Evolutionary conservation across 2,329 filamentous ascomycete species (phyloP), one percentile per base, ranked within the genome.

Genomic region (Cladosporium halotolerans): DNA sequence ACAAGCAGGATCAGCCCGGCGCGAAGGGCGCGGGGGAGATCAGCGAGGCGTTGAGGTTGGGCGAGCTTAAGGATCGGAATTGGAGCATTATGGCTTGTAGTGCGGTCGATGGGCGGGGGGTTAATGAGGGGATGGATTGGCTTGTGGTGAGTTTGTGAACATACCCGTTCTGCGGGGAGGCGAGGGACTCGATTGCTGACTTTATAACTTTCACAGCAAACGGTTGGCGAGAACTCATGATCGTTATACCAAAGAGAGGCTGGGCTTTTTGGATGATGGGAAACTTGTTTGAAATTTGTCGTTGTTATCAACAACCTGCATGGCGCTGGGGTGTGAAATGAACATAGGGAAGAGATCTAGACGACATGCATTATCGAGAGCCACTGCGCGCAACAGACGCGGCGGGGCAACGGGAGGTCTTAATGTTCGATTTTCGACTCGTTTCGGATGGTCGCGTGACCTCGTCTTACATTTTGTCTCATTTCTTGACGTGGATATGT

Each of bases 1-100:
- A 99, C 76, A 99, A 99, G 77, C 93, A 99, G 72, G 93, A 99
- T 74, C 90, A 97, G 72, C 92, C 92, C 2, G 93, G 93, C 14
- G 92, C 93, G 45, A 95, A 96, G 74, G 93, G 92, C 2, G 93
- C 93, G 1, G 93, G 90, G 14, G 93, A 97, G 70, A 99, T 99
- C 59, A 95, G 89, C 53, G 92, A 97, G 74, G 92, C 91, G 45
- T 73, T 99, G 71, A 86, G 86, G 64, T 74, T 99, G 61, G 91
- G 89, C 51, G 90, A 96, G 72, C 76, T 99, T 68, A 86, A 92
- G 64, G 93, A 99, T 72, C 82, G 93, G 66, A 99, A 97, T 78
- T 99, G 93, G 93, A 97, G 90, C 72, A 99, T 99, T 68, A 90
- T 99, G 70, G 92, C 91, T 18, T 99, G 93, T 72, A 95, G 89